Conservation (phyloP, 495 filamentous ascomycete genomes). For the Neurospora sp. region DNA sequence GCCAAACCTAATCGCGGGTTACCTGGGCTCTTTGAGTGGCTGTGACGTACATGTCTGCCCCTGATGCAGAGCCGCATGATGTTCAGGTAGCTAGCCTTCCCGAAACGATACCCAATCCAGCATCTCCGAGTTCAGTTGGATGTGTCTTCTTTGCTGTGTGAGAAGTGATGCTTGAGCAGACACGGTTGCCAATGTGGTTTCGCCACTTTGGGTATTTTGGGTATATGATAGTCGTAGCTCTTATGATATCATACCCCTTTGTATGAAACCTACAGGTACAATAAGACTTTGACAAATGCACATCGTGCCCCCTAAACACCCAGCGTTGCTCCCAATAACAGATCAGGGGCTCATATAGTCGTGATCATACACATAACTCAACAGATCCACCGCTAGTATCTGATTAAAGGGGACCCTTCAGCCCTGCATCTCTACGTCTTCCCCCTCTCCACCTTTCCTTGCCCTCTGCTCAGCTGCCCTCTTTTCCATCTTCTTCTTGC, state of each 20-base stretch:
- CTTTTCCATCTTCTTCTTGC: conserved; percentile 59
- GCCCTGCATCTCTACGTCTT: conserved; percentile 36
- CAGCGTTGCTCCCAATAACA: background rate
- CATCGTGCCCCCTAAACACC: background rate
- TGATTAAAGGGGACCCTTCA: conserved; percentile 4
- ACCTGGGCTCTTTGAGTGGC: background rate
- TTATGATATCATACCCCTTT: background rate
- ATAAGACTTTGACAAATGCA: background rate
- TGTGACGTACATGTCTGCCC: background rate
- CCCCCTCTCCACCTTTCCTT: conserved; percentile 21
- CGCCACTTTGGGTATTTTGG: background rate
- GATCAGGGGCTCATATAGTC: background rate
- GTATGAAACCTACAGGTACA: background rate
- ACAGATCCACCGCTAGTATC: background rate
- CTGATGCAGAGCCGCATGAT: background rate
- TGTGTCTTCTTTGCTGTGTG: background rate
- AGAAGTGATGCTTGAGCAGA: background rate
- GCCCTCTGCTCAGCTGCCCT: conserved; percentile 44
- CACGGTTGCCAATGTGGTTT: background rate
- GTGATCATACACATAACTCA: background rate
- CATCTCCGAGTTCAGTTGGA: background rate
- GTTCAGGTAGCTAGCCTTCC: background rate
- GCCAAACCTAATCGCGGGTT: background rate
- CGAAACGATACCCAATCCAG: background rate
- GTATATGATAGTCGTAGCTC: background rate